These are phyloP conservation scores for Evernia prunastri DNA, from an alignment of 495 filamentous ascomycete genomes.

Conservation along the genomic window DNA sequence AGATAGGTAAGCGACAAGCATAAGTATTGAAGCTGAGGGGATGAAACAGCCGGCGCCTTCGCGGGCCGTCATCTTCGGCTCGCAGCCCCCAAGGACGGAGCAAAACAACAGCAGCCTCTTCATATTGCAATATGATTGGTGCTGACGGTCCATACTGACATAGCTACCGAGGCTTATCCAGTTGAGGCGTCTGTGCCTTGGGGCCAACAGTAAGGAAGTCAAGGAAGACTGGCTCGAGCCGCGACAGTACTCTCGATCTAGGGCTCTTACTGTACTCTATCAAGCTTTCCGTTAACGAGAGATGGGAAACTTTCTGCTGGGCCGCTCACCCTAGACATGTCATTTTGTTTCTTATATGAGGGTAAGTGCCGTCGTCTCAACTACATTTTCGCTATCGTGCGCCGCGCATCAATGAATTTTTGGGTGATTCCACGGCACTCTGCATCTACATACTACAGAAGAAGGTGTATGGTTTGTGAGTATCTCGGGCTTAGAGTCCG, in stretches of 20 bases:
- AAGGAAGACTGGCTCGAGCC: not conserved
- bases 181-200: not conserved
- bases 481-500: not conserved
- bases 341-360: not conserved
- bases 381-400: not conserved
- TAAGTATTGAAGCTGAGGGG: not conserved
- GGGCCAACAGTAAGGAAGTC: not conserved
- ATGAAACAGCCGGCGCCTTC: not conserved
- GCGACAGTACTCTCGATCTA: not conserved
- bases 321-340: not conserved
- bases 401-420: not conserved
- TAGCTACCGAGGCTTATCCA: not conserved
- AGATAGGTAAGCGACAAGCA: not conserved
- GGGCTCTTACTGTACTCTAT: not conserved
- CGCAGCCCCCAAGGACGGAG: not conserved
- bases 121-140: not conserved
- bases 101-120: not conserved
- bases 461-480: not conserved
- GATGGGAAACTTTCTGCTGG: not conserved
- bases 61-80: not conserved
- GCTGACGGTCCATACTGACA: not conserved
- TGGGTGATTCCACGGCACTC: not conserved
- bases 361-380: not conserved
- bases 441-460: not conserved
- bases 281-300: not conserved